Evolutionary conservation across 148 eudicot genomes (phyloP), one percentile per base, ranked within the genome.

Genomic region (Fagopyrum esculentum): DNA sequence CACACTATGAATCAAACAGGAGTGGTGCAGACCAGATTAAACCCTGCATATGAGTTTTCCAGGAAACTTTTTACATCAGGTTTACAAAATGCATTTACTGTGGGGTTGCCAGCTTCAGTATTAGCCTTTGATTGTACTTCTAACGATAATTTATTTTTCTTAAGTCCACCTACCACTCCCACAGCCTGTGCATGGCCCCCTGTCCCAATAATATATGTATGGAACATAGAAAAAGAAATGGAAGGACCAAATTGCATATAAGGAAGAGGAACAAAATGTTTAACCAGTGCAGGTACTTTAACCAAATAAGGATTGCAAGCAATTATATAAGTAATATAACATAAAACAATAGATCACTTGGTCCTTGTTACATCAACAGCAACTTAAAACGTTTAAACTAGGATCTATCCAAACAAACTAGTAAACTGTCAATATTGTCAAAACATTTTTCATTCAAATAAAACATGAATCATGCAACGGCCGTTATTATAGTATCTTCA

Each of bases 1-100:
- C 19, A 78, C 85, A 69, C 96, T 87, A 80, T 81, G 87, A 70
- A 91, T 82, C 73, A 83, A 75, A 74, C 69, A 63, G 8, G 69
- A 30, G 16, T 29, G 17, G 71, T 15, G 45, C 46, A 66, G 19
- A 66, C 46, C 9, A 40, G 71, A 63, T 0, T 15, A 29, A 63
- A 9, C 9, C 47, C 46, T 66, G 40, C 71, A 66, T 29, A 63
- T 12, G 71, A 66, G 9, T 66, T 43, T 66, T 17, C 47, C 47
- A 43, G 5, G 46, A 43, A 35, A 9, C 47, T 40, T 66, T 66
- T 2, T 29, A 12, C 44, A 30, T 66, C 16, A 40, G 12, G 47
- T 17, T 35, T 13, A 66, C 40, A 64, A 57, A 56, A 57, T 7
- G 30, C 22, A 57, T 9, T 19, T 6, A 22, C 29, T 66, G 71